Evolutionary conservation across 768 basidiomycete genomes (phyloP).

Genomic region (Mrakia frigida): DNA sequence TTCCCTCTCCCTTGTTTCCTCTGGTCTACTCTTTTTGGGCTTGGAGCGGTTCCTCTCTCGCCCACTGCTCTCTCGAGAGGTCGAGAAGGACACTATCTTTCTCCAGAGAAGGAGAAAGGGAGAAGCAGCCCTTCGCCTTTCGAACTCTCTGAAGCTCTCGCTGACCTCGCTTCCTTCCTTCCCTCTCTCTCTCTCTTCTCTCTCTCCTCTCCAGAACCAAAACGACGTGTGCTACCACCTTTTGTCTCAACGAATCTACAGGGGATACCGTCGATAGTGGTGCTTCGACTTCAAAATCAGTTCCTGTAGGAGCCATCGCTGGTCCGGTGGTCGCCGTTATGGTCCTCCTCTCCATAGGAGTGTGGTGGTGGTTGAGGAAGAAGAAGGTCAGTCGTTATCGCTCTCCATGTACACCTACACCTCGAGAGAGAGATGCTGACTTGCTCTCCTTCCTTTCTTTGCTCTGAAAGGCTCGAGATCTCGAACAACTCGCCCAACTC

Average conservation of each 20-base stretch:
- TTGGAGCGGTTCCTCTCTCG: not conserved
- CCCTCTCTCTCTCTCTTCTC: not conserved
- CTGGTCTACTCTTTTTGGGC: too few species aligned
- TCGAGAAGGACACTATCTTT: not conserved
- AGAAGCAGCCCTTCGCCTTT: not conserved
- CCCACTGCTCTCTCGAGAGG: not conserved
- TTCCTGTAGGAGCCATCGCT: conserved; percentile 31
- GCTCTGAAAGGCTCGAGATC: conserved; percentile 16
- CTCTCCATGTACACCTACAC: too few species aligned
- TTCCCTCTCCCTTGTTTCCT: not conserved
- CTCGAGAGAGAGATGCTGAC: too few species aligned
- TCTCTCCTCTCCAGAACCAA: conserved; percentile 18
- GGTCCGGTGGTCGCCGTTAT: conserved; percentile 31
- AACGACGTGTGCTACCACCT: conserved; percentile 30
- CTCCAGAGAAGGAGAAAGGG: not conserved
- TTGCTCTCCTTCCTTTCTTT: too few species aligned
- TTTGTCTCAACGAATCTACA: conserved; percentile 12
- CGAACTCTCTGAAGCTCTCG: not conserved
- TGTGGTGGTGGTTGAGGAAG: conserved; percentile 28
- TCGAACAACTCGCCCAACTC: conserved; percentile 25
- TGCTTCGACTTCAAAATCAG: not conserved
- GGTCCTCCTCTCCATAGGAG: conserved; percentile 18
- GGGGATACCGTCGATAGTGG: conserved; percentile 7
- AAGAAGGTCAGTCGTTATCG: conserved; percentile 31
- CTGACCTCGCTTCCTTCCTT: not conserved